Percentiles rank a stretch among this genome's conserved stretches.
Evolutionary conservation across 768 basidiomycete genomes (phyloP).

Genomic region (Cubamyces sp.): DNA sequence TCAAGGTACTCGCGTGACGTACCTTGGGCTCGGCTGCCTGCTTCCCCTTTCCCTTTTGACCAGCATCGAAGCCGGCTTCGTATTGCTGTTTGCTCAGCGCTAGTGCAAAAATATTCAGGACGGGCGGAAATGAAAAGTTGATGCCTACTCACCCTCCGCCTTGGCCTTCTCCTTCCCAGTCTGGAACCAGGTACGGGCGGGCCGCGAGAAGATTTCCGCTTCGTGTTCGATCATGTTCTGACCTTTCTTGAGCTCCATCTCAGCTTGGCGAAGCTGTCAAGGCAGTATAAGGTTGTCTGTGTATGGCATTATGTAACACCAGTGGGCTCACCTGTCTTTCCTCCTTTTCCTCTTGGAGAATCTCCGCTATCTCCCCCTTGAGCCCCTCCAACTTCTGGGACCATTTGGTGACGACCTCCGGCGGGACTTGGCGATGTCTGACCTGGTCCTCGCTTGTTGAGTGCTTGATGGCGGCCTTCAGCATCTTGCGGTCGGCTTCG

Average conservation of each 20-base stretch:
- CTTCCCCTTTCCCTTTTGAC: constrained; percentile 44
- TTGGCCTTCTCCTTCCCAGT: constrained; percentile 78
- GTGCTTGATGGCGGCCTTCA: constrained; percentile 94
- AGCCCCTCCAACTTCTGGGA: constrained; percentile 66
- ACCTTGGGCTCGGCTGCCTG: constrained; percentile 41
- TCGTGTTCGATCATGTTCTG: constrained; percentile 95
- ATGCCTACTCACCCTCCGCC: constrained; percentile 62
- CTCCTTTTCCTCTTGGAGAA: constrained; percentile 91
- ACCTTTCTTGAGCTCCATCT: constrained; percentile 95
- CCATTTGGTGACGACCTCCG: constrained; percentile 75
- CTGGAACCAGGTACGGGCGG: constrained; percentile 99
- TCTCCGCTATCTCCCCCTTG: constrained; percentile 76
- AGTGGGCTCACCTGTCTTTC: constrained; percentile 74
- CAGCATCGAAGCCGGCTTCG: constrained; percentile 52
- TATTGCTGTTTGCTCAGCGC: constrained; percentile 79
- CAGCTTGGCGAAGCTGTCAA: constrained; percentile 78
- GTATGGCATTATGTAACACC: constrained; percentile 10
- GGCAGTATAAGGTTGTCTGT: constrained; percentile 22
- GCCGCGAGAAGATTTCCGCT: constrained; percentile 89
- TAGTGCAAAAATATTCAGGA: constrained; percentile 35
- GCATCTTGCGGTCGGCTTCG: constrained; percentile 93
- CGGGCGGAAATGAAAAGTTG: constrained; percentile 11
- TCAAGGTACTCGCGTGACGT: constrained; percentile 16
- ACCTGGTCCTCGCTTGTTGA: constrained; percentile 78
- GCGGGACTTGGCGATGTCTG: constrained; percentile 84